Evolutionary conservation across 2,329 filamentous ascomycete genomes (phyloP).

Genomic region (Fusarium abutilonis): DNA sequence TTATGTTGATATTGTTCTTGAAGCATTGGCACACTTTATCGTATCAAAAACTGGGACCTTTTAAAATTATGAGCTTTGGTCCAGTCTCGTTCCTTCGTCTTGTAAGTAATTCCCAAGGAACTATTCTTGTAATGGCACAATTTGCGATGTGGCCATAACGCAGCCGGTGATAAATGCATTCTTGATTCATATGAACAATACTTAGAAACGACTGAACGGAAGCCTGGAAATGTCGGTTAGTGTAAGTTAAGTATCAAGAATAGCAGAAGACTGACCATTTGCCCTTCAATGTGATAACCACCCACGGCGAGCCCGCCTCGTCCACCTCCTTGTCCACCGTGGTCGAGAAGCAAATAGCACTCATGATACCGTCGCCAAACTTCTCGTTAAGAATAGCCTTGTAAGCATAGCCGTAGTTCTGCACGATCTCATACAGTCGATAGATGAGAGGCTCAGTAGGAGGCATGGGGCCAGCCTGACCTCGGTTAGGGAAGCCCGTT

Average conservation of each 20-base stretch:
- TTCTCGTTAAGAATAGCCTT: slow-evolving; percentile 97
- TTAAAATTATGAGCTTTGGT: not conserved
- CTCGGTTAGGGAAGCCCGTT: slow-evolving; percentile 81
- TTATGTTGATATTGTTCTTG: slow-evolving; percentile 39
- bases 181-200: slow-evolving; percentile 1
- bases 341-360: slow-evolving; percentile 88
- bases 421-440: slow-evolving; percentile 90
- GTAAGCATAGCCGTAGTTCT: slow-evolving; percentile 97
- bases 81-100: not conserved
- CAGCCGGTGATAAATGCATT: not conserved
- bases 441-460: slow-evolving; percentile 70
- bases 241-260: not conserved
- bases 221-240: slow-evolving; percentile 41
- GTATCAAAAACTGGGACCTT: not conserved
- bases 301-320: slow-evolving; percentile 82
- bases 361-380: slow-evolving; percentile 95
- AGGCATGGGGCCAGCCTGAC: slow-evolving; percentile 63
- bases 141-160: not conserved
- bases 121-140: not conserved
- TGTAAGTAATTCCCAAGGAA: not conserved
- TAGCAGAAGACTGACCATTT: slow-evolving; percentile 73
- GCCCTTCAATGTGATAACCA: slow-evolving; percentile 81
- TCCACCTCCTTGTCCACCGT: slow-evolving; percentile 95
- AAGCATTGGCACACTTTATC: slow-evolving; percentile 8
- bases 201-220: slow-evolving; percentile 49